Base-by-base conservation (phyloP, 148 eudicot genomes). In the Chenopodium berlandieri region DNA sequence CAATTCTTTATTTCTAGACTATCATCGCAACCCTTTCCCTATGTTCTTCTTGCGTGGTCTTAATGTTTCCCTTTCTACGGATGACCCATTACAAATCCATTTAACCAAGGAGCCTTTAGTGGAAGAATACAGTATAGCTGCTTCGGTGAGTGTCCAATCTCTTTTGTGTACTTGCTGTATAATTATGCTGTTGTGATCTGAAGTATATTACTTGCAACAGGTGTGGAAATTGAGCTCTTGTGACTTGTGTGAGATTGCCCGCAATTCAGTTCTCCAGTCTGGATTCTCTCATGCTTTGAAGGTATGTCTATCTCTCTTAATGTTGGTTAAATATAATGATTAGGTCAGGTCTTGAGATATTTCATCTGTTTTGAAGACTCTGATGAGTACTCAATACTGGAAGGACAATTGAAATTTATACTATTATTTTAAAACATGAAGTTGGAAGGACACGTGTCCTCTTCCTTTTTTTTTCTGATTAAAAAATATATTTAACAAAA, bases 121-220 rank as follows among this genome's bases (percentile, higher is more conserved):
- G 60, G 99, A 97, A 85, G 99, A 97, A 79, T 97, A 97, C 91
- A 97, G 99, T 79, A 97, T 97, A 76, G 99, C 99, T 80, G 99
- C 99, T 76, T 91, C 95, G 2, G 99, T 97, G 82, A 92, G 95
- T 81, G 27, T 76, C 75, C 81, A 31, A 31, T 31, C 56, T 79
- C 72, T 32, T 69, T 75, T 77, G 13, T 69, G 14, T 71, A 66
- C 34, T 8, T 69, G 64, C n/a, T 77, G 54, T 31, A 22, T 56
- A 63, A 20, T 69, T 54, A 74, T 83, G 48, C 30, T 60, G 52
- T 27, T 78, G 70, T 75, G 67, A 44, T 48, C 79, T 81, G 72
- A 73, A 74, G 32, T 82, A 60, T 44, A 74, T 67, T 48, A 27
- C 66, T 30, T 75, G 32, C 66, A 68, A 62, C 90, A 94, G 99